These are phyloP conservation scores for Cephaloascus fragrans DNA, from an alignment of 805 yeast genomes.

Conservation along the genomic window DNA sequence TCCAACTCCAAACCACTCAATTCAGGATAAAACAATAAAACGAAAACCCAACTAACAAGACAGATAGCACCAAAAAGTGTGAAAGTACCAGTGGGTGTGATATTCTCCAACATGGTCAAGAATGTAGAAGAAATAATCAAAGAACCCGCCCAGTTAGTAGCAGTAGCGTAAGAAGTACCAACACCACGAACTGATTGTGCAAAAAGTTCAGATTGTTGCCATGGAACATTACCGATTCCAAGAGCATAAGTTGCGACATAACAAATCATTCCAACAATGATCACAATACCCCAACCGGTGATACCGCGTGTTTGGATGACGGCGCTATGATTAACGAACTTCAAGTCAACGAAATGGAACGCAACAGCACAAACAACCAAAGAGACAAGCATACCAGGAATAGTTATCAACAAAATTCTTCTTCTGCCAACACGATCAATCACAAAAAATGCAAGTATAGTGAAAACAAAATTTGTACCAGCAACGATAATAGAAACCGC, in stretches of 20 bases:
- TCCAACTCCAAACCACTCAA: constrained; percentile 84
- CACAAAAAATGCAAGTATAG: constrained; percentile 74
- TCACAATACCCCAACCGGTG: constrained; percentile 79
- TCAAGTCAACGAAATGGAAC: constrained; percentile 73
- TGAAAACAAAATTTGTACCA: constrained; percentile 88
- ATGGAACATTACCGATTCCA: constrained; percentile 95
- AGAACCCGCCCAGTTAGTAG: constrained; percentile 94
- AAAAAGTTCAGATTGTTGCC: constrained; percentile 96
- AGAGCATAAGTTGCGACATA: constrained; percentile 87
- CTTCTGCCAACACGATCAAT: constrained; percentile 89
- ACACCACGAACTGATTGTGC: constrained; percentile 90
- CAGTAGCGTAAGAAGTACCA: constrained; percentile 86
- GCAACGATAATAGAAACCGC: constrained; percentile 92
- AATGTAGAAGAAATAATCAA: constrained; percentile 85
- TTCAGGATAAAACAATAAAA: constrained; percentile 85
- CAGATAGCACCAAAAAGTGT: constrained; percentile 82
- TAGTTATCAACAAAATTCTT: constrained; percentile 62
- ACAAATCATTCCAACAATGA: constrained; percentile 75
- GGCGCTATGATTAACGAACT: constrained; percentile 38
- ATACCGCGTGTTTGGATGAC: constrained; percentile 36
- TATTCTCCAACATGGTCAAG: constrained; percentile 85
- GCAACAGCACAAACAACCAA: constrained; percentile 80
- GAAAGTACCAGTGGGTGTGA: constrained; percentile 94
- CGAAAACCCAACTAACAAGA: constrained; percentile 59
- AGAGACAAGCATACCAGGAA: constrained; percentile 78